Evolutionary conservation across 345 rosid species (phyloP), one percentile per base, ranked within the genome.

Genomic region (Syzygium aromaticum): DNA sequence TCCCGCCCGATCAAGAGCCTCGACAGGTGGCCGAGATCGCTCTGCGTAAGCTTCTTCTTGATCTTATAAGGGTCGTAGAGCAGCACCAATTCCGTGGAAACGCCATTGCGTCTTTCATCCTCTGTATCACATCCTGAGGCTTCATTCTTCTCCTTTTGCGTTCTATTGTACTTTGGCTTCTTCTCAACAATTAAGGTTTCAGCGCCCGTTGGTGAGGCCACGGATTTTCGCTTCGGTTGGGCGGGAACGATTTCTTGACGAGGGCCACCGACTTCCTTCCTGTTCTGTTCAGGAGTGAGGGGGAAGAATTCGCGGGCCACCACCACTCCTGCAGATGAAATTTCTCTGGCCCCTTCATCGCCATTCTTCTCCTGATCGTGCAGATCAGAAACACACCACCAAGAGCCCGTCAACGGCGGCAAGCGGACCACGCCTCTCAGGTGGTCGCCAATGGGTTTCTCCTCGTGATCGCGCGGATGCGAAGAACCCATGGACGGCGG

Each of bases 391-490:
- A 64, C 43, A 40, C 43, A 4, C 43, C 43, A 40, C 40, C 0
- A 15, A 15, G 77, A 30, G 77, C 30, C 77, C 1, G 6, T 64
- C 1, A 8, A 2, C 43, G 3, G 22, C 22, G 0, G 40, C 1
- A 2, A 28, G 22, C 2, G 40, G 40, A 64, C 0, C 40, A 3
- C 0, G 6, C 6, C 2, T 64, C 77, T 28, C 40, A 15, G 40
- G 77, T 7, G 5, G 40, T 28, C 22, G 77, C 77, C 40, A 2
- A 64, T 30, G 77, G 77, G 77, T n/a, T 61, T 6, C 73, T 16
- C 0, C 77, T 64, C 12, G 1, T 64, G 5, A 64, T 64, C 43
- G 6, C 17, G 1, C 77, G 0, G 77, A 64, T 4, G 3, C 7
- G 7, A 57, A 30, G 43, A 64, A 43, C 17, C 77, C 77, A 30